Percentiles rank a stretch among this genome's conserved stretches.
Evolutionary conservation across 1,139 yeast species (phyloP).

Genomic region (Suhomyces terraborum): DNA sequence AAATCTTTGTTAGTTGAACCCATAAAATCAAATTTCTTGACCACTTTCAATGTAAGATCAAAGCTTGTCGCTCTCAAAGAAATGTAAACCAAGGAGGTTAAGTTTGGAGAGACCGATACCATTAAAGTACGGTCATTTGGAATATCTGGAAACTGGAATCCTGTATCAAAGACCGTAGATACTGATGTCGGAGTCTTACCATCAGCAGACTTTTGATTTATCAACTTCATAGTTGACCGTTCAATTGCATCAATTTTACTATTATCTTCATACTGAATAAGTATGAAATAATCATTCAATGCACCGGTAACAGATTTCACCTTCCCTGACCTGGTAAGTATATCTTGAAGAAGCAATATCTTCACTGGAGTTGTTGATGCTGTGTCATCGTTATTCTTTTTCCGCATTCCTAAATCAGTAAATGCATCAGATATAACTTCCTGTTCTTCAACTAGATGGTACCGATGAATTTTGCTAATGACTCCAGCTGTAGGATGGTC

Average conservation of each 20-base stretch:
- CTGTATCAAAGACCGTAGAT: constrained; percentile 56
- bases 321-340: constrained; percentile 24
- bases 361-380: constrained; percentile 6
- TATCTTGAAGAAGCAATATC: constrained; percentile 28
- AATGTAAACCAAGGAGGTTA: constrained; percentile 50
- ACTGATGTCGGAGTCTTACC: constrained; percentile 32
- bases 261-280: constrained; percentile 43
- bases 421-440: constrained; percentile 35
- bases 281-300: constrained; percentile 27
- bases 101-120: constrained; percentile 58
- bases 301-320: constrained; percentile 26
- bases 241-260: constrained; percentile 40
- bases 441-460: constrained; percentile 32
- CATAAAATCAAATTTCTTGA: constrained; percentile 25
- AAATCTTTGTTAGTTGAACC: constrained; percentile 33
- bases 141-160: constrained; percentile 48
- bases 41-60: constrained; percentile 32
- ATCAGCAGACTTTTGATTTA: constrained; percentile 14
- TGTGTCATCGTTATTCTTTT: constrained; percentile 18
- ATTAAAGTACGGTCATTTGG: constrained; percentile 33
- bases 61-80: constrained; percentile 22
- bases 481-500: constrained; percentile 21
- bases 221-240: constrained; percentile 32
- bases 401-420: constrained; percentile 34
- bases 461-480: constrained; percentile 39